Conservation (phyloP, 2,329 filamentous ascomycete genomes). For the Zymoseptoria crescenta region DNA sequence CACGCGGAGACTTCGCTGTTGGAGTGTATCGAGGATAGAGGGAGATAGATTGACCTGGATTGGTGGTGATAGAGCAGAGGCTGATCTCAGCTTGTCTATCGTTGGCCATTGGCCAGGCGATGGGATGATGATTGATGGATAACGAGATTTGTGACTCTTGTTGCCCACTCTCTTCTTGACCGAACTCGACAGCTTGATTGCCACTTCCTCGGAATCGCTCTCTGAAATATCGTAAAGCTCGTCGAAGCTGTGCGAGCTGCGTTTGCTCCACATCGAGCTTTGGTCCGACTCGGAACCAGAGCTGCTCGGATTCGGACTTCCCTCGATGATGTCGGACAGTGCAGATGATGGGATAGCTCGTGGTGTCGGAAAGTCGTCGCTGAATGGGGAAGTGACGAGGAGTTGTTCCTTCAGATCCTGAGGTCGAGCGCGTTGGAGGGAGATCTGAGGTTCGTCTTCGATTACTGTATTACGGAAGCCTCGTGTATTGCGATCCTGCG, state of each 20-base stretch:
- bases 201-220: conserved; percentile 55
- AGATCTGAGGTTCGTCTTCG: conserved; percentile 45
- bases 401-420: conserved; percentile 29
- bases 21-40: conserved; percentile 60
- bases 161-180: conserved; percentile 36
- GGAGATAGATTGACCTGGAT: conserved; percentile 34
- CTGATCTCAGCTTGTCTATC: conserved; percentile 45
- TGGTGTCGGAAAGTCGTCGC: conserved; percentile 54
- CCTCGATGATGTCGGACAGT: conserved; percentile 28
- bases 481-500: conserved; percentile 49
- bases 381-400: conserved; percentile 36
- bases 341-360: conserved; percentile 15
- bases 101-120: conserved; percentile 50
- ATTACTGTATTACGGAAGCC: conserved; percentile 56
- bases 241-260: conserved; percentile 67
- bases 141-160: conserved; percentile 35
- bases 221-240: conserved; percentile 84
- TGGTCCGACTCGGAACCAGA: conserved; percentile 38
- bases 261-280: conserved; percentile 48
- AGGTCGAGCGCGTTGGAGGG: conserved; percentile 21
- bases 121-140: conserved; percentile 53
- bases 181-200: conserved; percentile 45
- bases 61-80: conserved; percentile 39
- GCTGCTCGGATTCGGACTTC: conserved; percentile 52
- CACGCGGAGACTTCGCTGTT: conserved; percentile 49